Conservation (phyloP, 2,329 filamentous ascomycete species). For the Botryotinia calthae region DNA sequence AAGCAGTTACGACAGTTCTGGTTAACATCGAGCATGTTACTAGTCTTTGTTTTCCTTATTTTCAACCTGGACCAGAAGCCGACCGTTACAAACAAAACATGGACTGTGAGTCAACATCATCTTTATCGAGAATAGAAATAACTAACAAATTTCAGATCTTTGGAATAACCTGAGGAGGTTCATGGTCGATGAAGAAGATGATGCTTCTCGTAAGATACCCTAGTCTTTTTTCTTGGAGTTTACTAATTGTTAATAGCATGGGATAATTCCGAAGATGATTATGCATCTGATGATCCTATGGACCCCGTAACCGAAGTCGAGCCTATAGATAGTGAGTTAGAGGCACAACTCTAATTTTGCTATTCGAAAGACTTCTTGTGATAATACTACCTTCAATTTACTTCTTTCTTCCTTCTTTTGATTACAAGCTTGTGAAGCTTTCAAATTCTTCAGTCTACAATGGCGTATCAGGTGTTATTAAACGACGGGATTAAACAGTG, state of each 20-base stretch:
- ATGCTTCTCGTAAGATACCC: conserved; percentile 40
- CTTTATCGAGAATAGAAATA: not conserved
- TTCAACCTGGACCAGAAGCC: conserved; percentile 23
- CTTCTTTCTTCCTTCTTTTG: conserved; percentile 3
- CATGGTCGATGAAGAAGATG: conserved; percentile 41
- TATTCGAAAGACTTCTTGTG: conserved; percentile 14
- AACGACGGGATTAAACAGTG: not conserved
- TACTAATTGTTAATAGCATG: conserved; percentile 33
- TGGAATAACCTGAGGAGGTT: conserved; percentile 36
- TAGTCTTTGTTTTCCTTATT: conserved; percentile 31
- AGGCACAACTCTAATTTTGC: conserved; percentile 28
- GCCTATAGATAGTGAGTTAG: conserved; percentile 41
- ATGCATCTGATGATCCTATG: conserved; percentile 53
- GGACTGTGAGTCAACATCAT: conserved; percentile 26
- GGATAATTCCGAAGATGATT: conserved; percentile 38
- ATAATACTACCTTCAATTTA: not conserved
- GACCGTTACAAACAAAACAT: conserved; percentile 27
- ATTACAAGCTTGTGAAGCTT: not conserved
- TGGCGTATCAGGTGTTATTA: conserved; percentile 14
- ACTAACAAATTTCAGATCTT: conserved; percentile 22
- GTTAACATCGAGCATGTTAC: conserved; percentile 33
- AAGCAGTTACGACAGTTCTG: conserved; percentile 34
- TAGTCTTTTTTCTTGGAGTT: not conserved
- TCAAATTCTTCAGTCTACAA: conserved; percentile 4
- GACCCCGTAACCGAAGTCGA: conserved; percentile 51